These are phyloP conservation scores for Narthecium ossifragum DNA, from an alignment of 106 monocot genomes.

Conservation along the genomic window DNA sequence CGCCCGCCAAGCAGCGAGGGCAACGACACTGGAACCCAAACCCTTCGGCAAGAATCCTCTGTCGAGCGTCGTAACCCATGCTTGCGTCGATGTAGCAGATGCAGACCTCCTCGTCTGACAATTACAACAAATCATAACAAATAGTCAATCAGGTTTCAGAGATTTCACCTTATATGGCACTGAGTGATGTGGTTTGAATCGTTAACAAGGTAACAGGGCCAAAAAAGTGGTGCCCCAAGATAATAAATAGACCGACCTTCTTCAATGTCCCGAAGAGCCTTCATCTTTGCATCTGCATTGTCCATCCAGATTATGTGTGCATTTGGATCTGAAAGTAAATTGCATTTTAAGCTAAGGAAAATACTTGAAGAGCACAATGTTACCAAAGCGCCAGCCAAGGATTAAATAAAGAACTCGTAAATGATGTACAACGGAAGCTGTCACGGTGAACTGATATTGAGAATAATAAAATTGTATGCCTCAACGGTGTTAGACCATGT, in stretches of 20 bases:
- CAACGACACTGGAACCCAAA: slow-evolving; percentile 82
- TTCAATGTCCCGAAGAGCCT: slow-evolving; percentile 73
- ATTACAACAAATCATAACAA: not conserved
- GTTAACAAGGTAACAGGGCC: not conserved
- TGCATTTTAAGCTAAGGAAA: not conserved
- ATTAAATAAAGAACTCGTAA: no score
- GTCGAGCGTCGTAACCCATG: slow-evolving; percentile 68
- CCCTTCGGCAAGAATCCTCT: slow-evolving; percentile 61
- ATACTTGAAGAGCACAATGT: no score
- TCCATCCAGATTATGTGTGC: slow-evolving; percentile 83
- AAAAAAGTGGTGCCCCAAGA: not conserved
- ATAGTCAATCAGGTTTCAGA: not conserved
- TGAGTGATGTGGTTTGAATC: not conserved
- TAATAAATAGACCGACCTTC: slow-evolving; percentile 29
- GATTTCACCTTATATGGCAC: not conserved
- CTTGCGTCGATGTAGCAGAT: slow-evolving; percentile 96
- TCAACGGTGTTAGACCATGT: no score
- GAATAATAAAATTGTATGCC: no score
- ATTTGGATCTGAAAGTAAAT: slow-evolving; percentile 78
- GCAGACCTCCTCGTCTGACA: slow-evolving; percentile 72
- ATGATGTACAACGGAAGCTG: no score
- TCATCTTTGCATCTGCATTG: slow-evolving; percentile 66
- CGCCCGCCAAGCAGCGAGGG: slow-evolving; percentile 47
- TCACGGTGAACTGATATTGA: no score
- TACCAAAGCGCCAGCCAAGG: no score